phyloP scores from a whole-genome alignment of 176 grass and related monocot genomes.

The Poa annua region DNA sequence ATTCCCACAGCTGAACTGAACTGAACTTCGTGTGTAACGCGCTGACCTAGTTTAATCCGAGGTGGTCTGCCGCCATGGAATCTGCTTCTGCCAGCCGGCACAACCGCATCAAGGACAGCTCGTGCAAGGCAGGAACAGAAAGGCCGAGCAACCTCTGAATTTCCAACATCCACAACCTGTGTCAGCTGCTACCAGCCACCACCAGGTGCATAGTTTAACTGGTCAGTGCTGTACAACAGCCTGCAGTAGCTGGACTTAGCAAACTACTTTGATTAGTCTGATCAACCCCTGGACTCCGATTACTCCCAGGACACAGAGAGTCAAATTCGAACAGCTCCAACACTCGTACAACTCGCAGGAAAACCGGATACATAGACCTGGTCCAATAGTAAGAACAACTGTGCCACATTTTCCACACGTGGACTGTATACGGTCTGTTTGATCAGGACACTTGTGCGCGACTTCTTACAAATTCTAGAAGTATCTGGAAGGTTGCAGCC shows the following conservation, averaged over 20 bases:
- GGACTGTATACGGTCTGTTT: neutral
- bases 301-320: neutral
- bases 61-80: constrained; percentile 31
- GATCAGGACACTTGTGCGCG: constrained; percentile 24
- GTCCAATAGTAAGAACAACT: neutral
- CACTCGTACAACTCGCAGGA: neutral
- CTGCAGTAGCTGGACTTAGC: neutral
- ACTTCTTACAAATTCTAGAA: constrained; percentile 33
- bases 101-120: constrained; percentile 6
- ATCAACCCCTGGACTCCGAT: neutral
- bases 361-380: neutral
- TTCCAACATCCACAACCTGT: neutral
- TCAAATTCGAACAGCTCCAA: constrained; percentile 24
- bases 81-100: constrained; percentile 34
- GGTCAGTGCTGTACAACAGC: neutral
- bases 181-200: neutral
- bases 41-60: neutral
- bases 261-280: neutral
- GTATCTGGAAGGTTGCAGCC: constrained; percentile 27
- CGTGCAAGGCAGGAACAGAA: neutral
- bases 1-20: neutral
- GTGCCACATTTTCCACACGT: constrained; percentile 18
- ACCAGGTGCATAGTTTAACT: neutral
- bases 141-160: neutral
- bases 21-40: neutral